Evolutionary conservation across 257 asterid species (phyloP).

Genomic region (Salvia rosmarinus): DNA sequence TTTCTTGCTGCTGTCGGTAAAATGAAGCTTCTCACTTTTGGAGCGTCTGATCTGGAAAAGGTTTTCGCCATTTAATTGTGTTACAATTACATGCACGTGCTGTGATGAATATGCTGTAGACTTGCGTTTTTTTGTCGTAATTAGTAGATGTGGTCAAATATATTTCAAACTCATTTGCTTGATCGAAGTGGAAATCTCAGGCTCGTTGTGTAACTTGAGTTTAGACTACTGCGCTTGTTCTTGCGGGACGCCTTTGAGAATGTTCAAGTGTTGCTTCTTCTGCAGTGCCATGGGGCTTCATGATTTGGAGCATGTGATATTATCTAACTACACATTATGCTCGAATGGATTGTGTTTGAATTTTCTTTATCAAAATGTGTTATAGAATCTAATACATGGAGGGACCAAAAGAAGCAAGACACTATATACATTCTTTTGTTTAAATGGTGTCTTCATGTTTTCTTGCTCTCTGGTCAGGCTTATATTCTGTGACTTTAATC

Average conservation of each 20-base stretch:
- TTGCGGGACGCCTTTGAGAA: conserved; percentile 14
- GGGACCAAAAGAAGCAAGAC: background rate
- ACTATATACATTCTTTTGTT: conserved; percentile 6
- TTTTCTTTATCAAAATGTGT: background rate
- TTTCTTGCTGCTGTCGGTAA: conserved; percentile 80
- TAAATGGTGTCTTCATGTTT: conserved; percentile 3
- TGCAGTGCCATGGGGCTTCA: conserved; percentile 5
- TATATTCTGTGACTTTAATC: background rate
- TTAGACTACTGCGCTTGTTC: background rate
- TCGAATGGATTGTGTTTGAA: conserved; percentile 6
- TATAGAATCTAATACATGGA: no score
- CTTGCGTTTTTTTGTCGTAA: background rate
- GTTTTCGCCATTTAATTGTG: conserved; percentile 37
- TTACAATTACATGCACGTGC: conserved; percentile 5
- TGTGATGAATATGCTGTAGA: conserved; percentile 1
- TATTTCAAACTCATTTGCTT: background rate
- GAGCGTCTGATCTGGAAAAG: conserved; percentile 92
- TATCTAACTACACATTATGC: background rate
- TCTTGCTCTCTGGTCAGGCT: background rate
- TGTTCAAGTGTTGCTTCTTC: background rate
- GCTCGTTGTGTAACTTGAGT: background rate
- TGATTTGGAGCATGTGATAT: conserved; percentile 4
- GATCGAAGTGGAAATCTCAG: background rate
- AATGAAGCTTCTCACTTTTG: conserved; percentile 86
- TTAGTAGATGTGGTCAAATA: background rate